Evolutionary conservation across 352 stramenopile species (phyloP).

Genomic region (Pythium rishiriense): DNA sequence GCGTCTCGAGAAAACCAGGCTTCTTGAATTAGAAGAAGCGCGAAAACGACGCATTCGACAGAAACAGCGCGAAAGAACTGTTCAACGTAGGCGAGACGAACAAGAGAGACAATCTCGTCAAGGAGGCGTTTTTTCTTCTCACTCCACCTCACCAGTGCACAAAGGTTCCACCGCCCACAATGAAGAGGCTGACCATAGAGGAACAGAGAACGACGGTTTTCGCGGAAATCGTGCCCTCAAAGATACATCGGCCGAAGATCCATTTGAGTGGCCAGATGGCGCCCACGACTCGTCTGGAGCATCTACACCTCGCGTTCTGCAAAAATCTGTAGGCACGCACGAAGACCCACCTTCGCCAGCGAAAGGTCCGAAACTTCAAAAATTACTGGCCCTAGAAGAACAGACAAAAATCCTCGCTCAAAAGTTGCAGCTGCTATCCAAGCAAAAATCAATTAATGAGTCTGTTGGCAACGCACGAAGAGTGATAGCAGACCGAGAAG

Average conservation of each 20-base stretch:
- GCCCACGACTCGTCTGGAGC: neutral
- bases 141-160: neutral
- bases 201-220: constrained; percentile 21
- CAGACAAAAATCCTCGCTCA: constrained; percentile 21
- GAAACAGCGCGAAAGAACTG: constrained; percentile 19
- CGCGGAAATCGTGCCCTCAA: constrained; percentile 3
- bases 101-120: neutral
- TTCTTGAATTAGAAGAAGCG: constrained; percentile 23
- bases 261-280: constrained; percentile 8
- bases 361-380: constrained; percentile 14
- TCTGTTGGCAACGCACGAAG: neutral
- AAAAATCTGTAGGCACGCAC: neutral
- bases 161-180: no score
- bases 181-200: neutral
- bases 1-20: constrained; percentile 31
- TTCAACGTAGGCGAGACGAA: constrained; percentile 13
- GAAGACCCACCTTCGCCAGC: neutral
- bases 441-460: neutral
- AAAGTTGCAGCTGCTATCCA: constrained; percentile 18
- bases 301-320: neutral
- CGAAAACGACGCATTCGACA: constrained; percentile 23
- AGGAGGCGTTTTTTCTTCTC: neutral
- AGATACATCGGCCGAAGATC: neutral
- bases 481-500: neutral
- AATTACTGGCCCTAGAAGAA: constrained; percentile 22